Evolutionary conservation across 2,329 filamentous ascomycete species (phyloP).

Genomic region (Paraphaeosphaeria minitans): DNA sequence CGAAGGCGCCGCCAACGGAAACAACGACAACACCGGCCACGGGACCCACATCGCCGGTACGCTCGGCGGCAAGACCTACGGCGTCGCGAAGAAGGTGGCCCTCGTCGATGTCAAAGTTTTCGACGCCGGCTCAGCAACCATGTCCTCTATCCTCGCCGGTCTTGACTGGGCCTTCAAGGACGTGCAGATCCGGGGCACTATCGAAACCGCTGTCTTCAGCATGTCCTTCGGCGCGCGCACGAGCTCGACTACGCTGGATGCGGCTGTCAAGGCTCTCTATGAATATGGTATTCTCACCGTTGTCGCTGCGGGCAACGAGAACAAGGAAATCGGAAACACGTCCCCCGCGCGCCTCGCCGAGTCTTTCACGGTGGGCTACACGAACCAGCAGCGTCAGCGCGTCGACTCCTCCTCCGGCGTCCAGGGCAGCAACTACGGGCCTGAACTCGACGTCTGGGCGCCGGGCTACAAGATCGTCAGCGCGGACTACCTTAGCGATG

Average conservation of each 20-base stretch:
- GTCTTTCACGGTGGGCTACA: constrained; percentile 6
- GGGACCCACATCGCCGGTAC: constrained; percentile 21
- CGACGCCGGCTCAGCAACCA: constrained; percentile 10
- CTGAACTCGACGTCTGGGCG: constrained; percentile 3
- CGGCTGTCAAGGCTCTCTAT: constrained; percentile 12
- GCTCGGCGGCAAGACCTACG: constrained; percentile 17
- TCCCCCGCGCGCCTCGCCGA: constrained; percentile 1
- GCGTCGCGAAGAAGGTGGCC: constrained; percentile 13
- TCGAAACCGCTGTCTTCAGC: constrained; percentile 24
- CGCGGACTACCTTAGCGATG: constrained; percentile 1
- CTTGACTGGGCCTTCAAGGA: constrained; percentile 26
- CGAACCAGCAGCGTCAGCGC: constrained; percentile 1
- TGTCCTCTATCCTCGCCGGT: constrained; percentile 15
- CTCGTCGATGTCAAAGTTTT: constrained; percentile 4
- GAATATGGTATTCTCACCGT: constrained; percentile 32
- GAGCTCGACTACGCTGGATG: background rate
- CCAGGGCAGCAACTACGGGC: constrained; percentile 1
- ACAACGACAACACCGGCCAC: constrained; percentile 17
- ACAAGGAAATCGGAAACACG: background rate
- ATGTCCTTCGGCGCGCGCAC: constrained; percentile 35
- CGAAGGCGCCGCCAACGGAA: background rate
- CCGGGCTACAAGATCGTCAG: background rate
- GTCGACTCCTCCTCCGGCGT: background rate
- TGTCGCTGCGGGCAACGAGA: constrained; percentile 39
- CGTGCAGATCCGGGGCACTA: constrained; percentile 8